Evolutionary conservation across 1,284 basidiomycete genomes (phyloP), one percentile per base, ranked within the genome.

Genomic region (Leccinum solheimii): DNA sequence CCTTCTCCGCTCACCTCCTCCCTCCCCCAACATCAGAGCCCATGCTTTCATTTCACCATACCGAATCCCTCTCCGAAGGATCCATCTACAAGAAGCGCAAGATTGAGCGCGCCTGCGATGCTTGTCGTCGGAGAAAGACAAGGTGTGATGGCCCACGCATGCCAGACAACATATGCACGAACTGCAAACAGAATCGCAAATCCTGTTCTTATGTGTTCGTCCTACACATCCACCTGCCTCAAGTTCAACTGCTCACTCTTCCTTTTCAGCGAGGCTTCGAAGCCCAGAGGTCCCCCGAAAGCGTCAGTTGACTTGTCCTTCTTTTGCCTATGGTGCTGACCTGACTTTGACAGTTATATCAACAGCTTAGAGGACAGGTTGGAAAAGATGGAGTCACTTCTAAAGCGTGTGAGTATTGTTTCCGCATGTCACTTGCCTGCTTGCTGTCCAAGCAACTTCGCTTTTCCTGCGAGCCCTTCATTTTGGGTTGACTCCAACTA

Each of bases 221-320:
- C 32, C 48, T 56, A 27, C 0, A 34, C 9, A 38, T 1, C 16
- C 30, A 62, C 19, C 36, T 27, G 43, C 43, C 34, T 43, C 27
- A n/a, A 51, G 9, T 5, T 0, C 32, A 1, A 14, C 2, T 49
- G 5, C 57, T 62, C 0, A 64, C 19, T 34, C 40, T 23, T 50
- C 56, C 50, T 43, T 59, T 62, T 58, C 61, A 90, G 88, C n/a
- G 88, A 90, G 72, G 81, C 81, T 5, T 93, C 91, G 1, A 90
- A 88, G 68, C 88, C 92, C 57, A 82, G 93, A 62, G 92, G 92
- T 0, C 92, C 92, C 13, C 87, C 92, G 1, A 94, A 95, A 76
- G 91, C 90, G 84, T 94, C 55, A 74, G 81, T 81, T 23, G 19
- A 19, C 40, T 16, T 14, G 55, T 32, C 53, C 8, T 32, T n/a